Percentiles rank a stretch among this genome's conserved stretches.
Evolutionary conservation across 73 alveolate genomes (phyloP).

Genomic region (Blepharisma japonicum): DNA sequence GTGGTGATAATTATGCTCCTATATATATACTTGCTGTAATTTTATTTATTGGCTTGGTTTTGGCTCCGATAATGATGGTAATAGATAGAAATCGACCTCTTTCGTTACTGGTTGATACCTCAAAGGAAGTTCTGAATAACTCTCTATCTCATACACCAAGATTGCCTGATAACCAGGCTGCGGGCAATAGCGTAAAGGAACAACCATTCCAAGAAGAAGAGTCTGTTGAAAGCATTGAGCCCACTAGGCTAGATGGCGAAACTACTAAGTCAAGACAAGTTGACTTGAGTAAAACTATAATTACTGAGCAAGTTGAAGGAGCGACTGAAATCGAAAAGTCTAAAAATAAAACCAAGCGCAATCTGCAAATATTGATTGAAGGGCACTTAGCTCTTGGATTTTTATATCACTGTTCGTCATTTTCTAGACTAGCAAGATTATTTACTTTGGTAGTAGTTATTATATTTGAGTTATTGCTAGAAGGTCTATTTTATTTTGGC

Average conservation of each 20-base stretch:
- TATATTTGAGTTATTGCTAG: neutral
- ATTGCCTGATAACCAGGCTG: too few species aligned
- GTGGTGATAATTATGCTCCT: too few species aligned
- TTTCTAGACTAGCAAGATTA: neutral
- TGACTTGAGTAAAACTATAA: neutral
- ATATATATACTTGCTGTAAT: too few species aligned
- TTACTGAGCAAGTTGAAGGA: neutral
- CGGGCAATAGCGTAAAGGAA: neutral
- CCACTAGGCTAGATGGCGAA: neutral
- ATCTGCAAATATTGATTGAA: neutral
- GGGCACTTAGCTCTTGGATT: slow-evolving; percentile 10
- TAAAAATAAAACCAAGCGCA: neutral
- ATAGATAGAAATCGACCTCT: too few species aligned
- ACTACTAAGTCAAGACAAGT: neutral
- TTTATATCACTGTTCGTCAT: neutral
- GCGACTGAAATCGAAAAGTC: neutral
- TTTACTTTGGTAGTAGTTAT: neutral
- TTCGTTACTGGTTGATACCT: too few species aligned
- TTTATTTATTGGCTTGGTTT: too few species aligned
- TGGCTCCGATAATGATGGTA: too few species aligned
- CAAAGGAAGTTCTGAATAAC: too few species aligned
- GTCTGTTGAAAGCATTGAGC: neutral
- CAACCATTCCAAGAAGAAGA: neutral
- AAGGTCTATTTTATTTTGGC: neutral
- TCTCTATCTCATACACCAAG: too few species aligned